Base-by-base conservation (phyloP, 2,329 filamentous ascomycete species). In the Phialophora verrucosa region DNA sequence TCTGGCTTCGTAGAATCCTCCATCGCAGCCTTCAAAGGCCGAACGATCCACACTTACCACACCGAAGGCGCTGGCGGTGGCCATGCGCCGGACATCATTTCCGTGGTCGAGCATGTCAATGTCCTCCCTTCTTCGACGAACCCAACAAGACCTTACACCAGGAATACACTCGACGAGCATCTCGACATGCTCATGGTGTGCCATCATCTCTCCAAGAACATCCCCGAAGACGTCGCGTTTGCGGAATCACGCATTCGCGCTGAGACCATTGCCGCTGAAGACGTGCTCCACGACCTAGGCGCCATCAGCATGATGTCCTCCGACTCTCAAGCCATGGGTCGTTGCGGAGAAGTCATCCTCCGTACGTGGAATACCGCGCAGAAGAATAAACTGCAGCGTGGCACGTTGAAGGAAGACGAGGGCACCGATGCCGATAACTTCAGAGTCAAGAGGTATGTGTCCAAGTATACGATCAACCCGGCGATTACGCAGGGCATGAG, bases 141-240 rank as follows among this genome's bases (percentile, higher is more conserved):
- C 77, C 94, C 94, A 0, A 98, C 94, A 1, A 85, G 93, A 1
- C 94, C 94, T 0, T 97, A 89, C 78, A 98, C 94, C 1, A 84
- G 85, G 71, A 97, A 98, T 81, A 98, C 94, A 0, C 85, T 98
- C 0, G 94, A 97, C 75, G 94, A 98, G 79, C 94, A 98, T 79
- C 86, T 97, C 14, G 94, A 98, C 81, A 98, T 98, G 94, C 83
- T 97, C 55, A 97, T 97, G 94, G 92, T 97, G 44, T 98, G 94
- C 82, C 94, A 98, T 78, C 94, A 98, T 75, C 83, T 98, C 10
- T 93, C 89, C 60, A 92, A 91, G 78, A 89, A 97, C 78, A 97
- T 97, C 66, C 92, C 93, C 65, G 94, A 98, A 80, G 94, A 98
- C 76, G 90, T 98, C 14, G 93, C 93, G 1, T 98, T 98, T 75